Conservation (phyloP, 192 early-diverging fungal genomes). For the Backusella psychrophila region DNA sequence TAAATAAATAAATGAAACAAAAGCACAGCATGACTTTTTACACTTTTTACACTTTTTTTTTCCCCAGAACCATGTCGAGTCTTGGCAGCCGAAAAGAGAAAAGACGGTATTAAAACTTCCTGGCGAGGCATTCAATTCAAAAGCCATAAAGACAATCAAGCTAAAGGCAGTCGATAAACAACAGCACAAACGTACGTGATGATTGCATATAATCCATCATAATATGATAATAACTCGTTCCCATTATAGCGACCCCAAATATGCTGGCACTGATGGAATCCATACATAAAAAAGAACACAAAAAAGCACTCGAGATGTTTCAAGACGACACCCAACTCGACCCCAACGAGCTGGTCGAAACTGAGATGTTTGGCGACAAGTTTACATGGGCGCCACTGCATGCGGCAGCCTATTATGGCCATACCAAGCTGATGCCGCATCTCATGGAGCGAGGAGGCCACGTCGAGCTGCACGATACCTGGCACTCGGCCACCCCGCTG, state of each 20-base stretch:
- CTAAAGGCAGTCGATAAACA: not conserved
- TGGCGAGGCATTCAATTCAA: conserved; percentile 13
- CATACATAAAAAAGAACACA: conserved; percentile 14
- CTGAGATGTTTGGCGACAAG: conserved; percentile 44
- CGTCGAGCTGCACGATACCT: conserved; percentile 80
- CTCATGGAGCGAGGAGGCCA: conserved; percentile 76
- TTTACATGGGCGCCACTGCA: conserved; percentile 88
- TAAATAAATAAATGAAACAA: not conserved
- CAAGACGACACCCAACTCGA: conserved; percentile 12
- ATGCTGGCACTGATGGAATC: not conserved
- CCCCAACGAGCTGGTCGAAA: conserved; percentile 23
- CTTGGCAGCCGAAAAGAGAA: conserved; percentile 13
- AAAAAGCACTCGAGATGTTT: conserved; percentile 10
- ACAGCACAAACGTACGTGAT: not conserved
- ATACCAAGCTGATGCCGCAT: conserved; percentile 58
- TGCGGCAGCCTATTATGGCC: conserved; percentile 81
- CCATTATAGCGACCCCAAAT: not conserved
- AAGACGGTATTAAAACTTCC: conserved; percentile 17
- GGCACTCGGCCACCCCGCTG: conserved; percentile 82
- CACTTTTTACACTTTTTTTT: no score
- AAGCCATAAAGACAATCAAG: not conserved
- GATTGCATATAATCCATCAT: not conserved
- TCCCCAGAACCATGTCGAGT: conserved; percentile 34
- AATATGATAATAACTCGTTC: not conserved
- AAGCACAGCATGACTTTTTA: no score